Percentiles rank a stretch among this genome's conserved stretches.
These are phyloP conservation scores for Citrullus colocynthis DNA, from an alignment of 306 rosid species.

Conservation along the genomic window DNA sequence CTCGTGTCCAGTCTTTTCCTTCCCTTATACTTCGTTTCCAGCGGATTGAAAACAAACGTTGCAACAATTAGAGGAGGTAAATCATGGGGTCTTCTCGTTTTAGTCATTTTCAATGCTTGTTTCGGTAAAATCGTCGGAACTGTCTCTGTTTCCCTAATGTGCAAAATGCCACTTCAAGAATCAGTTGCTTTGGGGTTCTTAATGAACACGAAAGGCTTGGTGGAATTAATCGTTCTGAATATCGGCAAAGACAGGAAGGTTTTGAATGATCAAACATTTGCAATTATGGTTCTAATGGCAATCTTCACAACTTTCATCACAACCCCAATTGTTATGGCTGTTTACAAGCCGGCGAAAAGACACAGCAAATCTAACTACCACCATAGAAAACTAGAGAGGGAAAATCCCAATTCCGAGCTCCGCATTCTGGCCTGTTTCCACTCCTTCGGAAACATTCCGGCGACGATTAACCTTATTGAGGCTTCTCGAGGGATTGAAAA, in stretches of 20 bases:
- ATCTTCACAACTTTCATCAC: conserved; percentile 79
- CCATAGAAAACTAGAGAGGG: conserved; percentile 34
- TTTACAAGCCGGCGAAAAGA: conserved; percentile 55
- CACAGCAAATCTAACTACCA: conserved; percentile 25
- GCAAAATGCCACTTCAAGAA: conserved; percentile 43
- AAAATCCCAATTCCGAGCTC: conserved; percentile 36
- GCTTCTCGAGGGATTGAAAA: conserved; percentile 69
- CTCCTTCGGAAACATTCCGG: conserved; percentile 43
- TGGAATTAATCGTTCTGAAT: conserved; percentile 80
- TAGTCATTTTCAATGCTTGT: conserved; percentile 60
- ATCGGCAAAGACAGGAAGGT: conserved; percentile 90
- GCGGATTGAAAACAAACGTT: conserved; percentile 76
- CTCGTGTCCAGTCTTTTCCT: conserved; percentile 77
- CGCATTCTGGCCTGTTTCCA: conserved; percentile 57
- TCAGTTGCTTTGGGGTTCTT: conserved; percentile 60
- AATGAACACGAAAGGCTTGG: conserved; percentile 92
- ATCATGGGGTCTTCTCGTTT: conserved; percentile 72
- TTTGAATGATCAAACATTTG: conserved; percentile 77
- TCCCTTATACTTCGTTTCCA: conserved; percentile 70
- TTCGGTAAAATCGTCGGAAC: conserved; percentile 77
- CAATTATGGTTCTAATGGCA: conserved; percentile 94
- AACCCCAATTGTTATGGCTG: conserved; percentile 50
- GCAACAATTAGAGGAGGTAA: conserved; percentile 56
- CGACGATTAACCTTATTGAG: conserved; percentile 61
- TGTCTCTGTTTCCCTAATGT: conserved; percentile 30